Conservation (phyloP, 331 rosid genomes). For the Malus hybrid region DNA sequence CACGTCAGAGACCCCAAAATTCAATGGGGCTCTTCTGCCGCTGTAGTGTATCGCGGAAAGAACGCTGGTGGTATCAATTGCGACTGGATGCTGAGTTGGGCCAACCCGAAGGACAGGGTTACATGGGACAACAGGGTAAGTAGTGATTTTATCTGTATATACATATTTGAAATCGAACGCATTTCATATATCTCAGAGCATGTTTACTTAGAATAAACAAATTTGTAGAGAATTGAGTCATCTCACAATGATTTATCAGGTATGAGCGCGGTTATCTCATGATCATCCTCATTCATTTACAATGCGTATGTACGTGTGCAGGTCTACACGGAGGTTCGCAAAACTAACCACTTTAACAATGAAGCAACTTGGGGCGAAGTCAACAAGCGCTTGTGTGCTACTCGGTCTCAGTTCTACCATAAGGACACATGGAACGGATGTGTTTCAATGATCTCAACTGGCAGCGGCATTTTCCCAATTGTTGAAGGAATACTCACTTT, state of each 20-base stretch:
- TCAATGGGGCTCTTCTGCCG: neutral
- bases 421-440: neutral
- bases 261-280: no score
- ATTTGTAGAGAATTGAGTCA: no score
- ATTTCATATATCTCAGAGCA: no score
- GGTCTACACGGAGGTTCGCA: neutral
- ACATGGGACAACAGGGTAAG: no score
- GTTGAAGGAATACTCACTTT: neutral
- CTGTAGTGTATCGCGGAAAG: neutral
- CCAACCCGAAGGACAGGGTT: neutral
- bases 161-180: no score
- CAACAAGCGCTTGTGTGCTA: no score
- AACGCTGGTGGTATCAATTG: neutral
- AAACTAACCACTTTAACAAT: neutral
- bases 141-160: no score
- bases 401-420: no score
- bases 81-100: neutral
- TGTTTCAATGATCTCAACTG: neutral
- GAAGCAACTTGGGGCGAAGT: no score
- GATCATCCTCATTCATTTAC: no score
- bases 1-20: neutral
- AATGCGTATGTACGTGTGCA: neutral
- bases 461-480: neutral
- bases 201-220: no score
- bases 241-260: no score